These are phyloP conservation scores for Melampsora americana DNA, from an alignment of 1,284 basidiomycete species.

Conservation along the genomic window DNA sequence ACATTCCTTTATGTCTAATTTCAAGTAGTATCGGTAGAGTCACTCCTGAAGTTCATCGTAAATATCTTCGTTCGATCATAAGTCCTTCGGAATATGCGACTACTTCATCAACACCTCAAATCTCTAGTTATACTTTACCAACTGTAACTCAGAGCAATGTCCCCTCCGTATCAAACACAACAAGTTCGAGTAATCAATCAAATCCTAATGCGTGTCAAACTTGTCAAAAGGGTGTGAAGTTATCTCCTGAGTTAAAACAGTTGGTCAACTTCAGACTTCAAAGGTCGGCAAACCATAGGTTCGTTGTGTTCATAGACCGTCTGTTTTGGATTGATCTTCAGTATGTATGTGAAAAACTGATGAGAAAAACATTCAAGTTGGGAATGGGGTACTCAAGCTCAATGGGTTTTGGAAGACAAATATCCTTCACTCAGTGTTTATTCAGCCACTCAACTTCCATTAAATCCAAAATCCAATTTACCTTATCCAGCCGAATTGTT, in stretches of 20 bases:
- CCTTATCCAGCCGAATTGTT: not conserved
- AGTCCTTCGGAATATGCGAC: too few relatives aligned
- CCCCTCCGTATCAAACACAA: too few relatives aligned
- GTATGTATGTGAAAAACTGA: not conserved
- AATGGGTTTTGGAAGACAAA: not conserved
- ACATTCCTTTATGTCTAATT: too few relatives aligned
- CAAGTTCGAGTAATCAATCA: too few relatives aligned
- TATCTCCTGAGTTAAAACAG: not conserved
- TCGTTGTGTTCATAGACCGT: not conserved
- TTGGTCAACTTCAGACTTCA: not conserved
- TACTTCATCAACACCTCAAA: too few relatives aligned
- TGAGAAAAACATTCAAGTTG: not conserved
- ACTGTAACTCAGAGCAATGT: too few relatives aligned
- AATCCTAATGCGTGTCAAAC: too few relatives aligned
- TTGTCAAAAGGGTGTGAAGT: too few relatives aligned
- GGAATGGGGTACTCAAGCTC: not conserved
- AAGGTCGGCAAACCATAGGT: conserved; percentile 1
- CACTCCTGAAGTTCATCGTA: too few relatives aligned
- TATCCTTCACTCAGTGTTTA: not conserved
- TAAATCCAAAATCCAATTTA: not conserved
- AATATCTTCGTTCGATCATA: too few relatives aligned
- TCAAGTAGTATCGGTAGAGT: too few relatives aligned
- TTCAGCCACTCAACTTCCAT: not conserved
- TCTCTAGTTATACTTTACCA: too few relatives aligned
- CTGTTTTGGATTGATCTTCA: not conserved